phyloP scores from a whole-genome alignment of 495 filamentous ascomycete genomes.

The Penicillium paxilli region DNA sequence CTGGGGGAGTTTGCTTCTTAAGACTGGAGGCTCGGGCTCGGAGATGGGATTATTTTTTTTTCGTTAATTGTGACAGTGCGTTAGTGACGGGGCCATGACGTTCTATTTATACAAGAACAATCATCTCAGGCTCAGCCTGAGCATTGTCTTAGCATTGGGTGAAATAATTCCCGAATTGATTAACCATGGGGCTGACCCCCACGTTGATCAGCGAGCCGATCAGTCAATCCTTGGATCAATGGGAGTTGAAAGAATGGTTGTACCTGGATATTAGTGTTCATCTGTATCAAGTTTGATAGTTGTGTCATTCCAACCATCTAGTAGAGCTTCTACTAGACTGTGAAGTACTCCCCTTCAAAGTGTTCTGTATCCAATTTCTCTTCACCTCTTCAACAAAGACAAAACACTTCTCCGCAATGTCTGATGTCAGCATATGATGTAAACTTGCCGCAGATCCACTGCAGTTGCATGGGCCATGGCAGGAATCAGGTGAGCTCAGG shows the following conservation, averaged over 20 bases:
- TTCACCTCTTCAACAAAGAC: neutral
- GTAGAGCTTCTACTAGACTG: too few species aligned
- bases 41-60: neutral
- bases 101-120: neutral
- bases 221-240: neutral
- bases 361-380: too few species aligned
- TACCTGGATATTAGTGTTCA: neutral
- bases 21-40: neutral
- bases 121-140: neutral
- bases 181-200: neutral
- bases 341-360: too few species aligned
- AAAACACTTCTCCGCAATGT: neutral
- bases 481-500: neutral
- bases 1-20: too few species aligned
- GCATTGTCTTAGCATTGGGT: neutral
- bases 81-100: conserved; percentile 3
- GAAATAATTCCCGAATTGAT: neutral
- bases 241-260: neutral
- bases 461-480: too few species aligned
- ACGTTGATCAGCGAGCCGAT: neutral
- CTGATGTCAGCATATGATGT: neutral
- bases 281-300: neutral
- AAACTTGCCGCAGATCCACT: neutral
- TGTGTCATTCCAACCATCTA: too few species aligned
- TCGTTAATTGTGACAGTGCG: neutral